Percentiles rank a stretch among this genome's conserved stretches.
phyloP scores from a whole-genome alignment of 176 grass and related monocot genomes.

The Luzula sylvatica region DNA sequence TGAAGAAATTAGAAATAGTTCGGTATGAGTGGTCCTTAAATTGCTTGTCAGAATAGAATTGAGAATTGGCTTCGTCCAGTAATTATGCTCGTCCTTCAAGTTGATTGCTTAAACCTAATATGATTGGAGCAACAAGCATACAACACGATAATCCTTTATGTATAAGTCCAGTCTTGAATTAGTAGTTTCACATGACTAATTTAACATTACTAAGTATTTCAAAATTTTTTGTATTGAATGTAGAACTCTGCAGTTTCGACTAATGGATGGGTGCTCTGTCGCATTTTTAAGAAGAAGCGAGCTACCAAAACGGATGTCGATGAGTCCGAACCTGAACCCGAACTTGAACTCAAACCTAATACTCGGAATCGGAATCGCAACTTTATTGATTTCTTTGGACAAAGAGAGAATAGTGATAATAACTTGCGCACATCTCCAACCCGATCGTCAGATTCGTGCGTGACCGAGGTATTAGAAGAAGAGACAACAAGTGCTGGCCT shows the following conservation, averaged over 20 bases:
- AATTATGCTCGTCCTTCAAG: constrained; percentile 10
- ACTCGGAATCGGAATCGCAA: not conserved
- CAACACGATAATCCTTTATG: not conserved
- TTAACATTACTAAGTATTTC: too few species aligned
- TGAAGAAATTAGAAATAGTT: too few species aligned
- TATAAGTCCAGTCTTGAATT: not conserved
- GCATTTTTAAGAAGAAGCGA: constrained; percentile 59
- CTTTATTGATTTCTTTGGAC: constrained; percentile 69
- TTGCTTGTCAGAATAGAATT: constrained; percentile 18
- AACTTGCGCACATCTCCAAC: constrained; percentile 17
- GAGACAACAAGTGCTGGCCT: constrained; percentile 38
- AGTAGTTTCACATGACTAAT: too few species aligned
- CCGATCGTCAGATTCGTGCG: constrained; percentile 35
- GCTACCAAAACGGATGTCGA: constrained; percentile 13
- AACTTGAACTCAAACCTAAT: not conserved
- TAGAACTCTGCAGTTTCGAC: constrained; percentile 8
- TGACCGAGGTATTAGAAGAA: constrained; percentile 42
- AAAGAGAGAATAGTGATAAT: constrained; percentile 6
- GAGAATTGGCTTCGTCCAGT: constrained; percentile 1
- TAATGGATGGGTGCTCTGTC: constrained; percentile 71
- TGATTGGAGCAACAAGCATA: not conserved
- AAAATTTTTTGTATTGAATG: constrained; percentile 2
- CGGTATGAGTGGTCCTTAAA: constrained; percentile 3
- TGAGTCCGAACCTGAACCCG: not conserved
- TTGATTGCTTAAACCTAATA: constrained; percentile 3